Conservation (phyloP, 495 filamentous ascomycete genomes). For the Daldinia grandis region DNA sequence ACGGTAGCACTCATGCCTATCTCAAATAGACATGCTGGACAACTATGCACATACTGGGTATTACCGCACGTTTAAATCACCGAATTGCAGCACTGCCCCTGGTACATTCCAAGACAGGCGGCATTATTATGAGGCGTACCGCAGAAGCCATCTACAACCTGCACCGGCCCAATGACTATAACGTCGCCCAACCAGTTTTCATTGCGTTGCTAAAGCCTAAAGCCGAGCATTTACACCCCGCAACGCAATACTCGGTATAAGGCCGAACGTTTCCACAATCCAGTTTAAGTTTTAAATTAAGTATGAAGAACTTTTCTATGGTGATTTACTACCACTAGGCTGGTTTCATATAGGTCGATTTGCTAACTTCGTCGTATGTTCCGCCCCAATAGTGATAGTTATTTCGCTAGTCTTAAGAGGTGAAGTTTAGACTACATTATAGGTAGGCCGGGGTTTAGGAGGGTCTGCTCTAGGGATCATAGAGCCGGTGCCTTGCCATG, state of each 20-base stretch:
- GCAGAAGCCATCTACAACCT: conserved; percentile 39
- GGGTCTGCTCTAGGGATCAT: too few relatives aligned
- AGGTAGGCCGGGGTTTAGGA: neutral
- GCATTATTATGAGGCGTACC: conserved; percentile 46
- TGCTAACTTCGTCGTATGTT: too few relatives aligned
- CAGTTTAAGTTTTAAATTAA: conserved; percentile 35
- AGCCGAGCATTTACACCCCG: conserved; percentile 33
- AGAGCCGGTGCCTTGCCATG: too few relatives aligned
- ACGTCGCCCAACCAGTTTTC: neutral
- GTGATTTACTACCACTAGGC: conserved; percentile 6
- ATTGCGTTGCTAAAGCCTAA: neutral
- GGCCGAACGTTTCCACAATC: conserved; percentile 41
- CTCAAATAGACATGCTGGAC: too few relatives aligned
- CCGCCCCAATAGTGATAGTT: too few relatives aligned
- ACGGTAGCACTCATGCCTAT: too few relatives aligned
- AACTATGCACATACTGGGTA: neutral
- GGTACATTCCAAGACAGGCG: conserved; percentile 39
- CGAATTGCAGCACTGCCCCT: conserved; percentile 40
- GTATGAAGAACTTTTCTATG: conserved; percentile 31
- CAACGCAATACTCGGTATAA: conserved; percentile 41
- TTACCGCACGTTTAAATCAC: conserved; percentile 44
- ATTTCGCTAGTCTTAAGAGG: neutral
- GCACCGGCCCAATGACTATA: conserved; percentile 40
- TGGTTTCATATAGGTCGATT: neutral
- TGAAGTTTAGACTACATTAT: neutral